Evolutionary conservation across 2,329 filamentous ascomycete species (phyloP).

Genomic region (Pestalotiopsis sp.): DNA sequence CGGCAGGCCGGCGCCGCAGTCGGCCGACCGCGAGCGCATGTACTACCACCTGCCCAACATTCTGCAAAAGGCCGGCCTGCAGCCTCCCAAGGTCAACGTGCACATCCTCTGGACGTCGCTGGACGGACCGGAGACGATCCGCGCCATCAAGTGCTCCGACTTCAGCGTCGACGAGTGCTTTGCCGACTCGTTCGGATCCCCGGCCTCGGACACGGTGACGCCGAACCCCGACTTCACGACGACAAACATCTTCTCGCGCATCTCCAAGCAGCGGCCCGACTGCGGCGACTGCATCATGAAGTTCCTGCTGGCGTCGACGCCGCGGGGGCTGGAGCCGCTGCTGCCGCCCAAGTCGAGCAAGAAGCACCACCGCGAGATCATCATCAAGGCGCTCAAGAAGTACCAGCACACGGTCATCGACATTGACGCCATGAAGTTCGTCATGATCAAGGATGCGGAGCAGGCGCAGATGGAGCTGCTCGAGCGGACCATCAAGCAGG

Average conservation of each 20-base stretch:
- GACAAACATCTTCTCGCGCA: conserved; percentile 38
- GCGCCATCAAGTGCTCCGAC: conserved; percentile 39
- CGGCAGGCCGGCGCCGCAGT: conserved; percentile 30
- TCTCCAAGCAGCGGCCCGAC: conserved; percentile 37
- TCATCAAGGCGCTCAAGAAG: conserved; percentile 39
- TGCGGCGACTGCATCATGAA: conserved; percentile 45
- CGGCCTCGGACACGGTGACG: conserved; percentile 33
- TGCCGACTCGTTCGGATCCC: conserved; percentile 40
- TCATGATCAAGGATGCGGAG: conserved; percentile 45
- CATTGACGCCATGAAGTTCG: conserved; percentile 40
- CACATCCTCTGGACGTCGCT: conserved; percentile 43
- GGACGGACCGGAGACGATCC: conserved; percentile 41
- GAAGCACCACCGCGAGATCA: conserved; percentile 30
- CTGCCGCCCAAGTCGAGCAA: conserved; percentile 33
- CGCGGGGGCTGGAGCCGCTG: conserved; percentile 36
- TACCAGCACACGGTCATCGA: conserved; percentile 43
- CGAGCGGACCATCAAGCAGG: conserved; percentile 35
- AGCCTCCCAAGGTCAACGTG: conserved; percentile 40
- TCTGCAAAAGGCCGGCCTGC: conserved; percentile 37
- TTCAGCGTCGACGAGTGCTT: conserved; percentile 43
- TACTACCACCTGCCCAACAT: conserved; percentile 37
- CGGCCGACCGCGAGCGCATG: conserved; percentile 35
- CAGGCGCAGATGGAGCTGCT: conserved; percentile 39
- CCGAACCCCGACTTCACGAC: conserved; percentile 38
- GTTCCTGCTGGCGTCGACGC: conserved; percentile 35